phyloP scores from a whole-genome alignment of 2,329 filamentous ascomycete genomes.

The Claviceps cyperi region DNA sequence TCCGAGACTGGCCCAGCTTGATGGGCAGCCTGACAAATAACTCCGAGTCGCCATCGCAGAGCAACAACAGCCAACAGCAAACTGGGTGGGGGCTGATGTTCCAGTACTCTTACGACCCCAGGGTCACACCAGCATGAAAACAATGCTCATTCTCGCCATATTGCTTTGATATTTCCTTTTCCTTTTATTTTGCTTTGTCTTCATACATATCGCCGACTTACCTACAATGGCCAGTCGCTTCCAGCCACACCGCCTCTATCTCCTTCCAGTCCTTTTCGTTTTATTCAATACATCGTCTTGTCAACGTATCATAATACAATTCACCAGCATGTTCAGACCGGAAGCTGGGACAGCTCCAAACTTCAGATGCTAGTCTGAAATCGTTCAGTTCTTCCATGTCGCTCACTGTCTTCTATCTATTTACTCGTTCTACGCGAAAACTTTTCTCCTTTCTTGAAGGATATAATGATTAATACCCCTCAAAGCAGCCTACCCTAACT shows the following conservation, averaged over 20 bases:
- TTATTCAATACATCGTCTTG: not conserved
- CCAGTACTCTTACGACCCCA: slow-evolving; percentile 3
- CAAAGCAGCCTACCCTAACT: not conserved
- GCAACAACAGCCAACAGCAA: slow-evolving; percentile 2
- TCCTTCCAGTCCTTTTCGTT: not conserved
- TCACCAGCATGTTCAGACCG: not conserved
- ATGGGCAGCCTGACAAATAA: slow-evolving; percentile 21
- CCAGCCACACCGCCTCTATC: not conserved
- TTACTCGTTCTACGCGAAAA: not conserved
- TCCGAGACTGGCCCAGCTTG: slow-evolving; percentile 28
- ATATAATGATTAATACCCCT: slow-evolving; percentile 1
- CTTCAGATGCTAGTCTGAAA: not conserved
- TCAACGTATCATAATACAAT: not conserved
- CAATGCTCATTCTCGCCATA: not conserved
- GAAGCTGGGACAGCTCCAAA: not conserved
- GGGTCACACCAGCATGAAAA: slow-evolving; percentile 2
- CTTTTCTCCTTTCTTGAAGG: not conserved
- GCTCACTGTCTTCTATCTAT: not conserved
- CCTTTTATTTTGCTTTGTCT: not conserved
- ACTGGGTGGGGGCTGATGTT: slow-evolving; percentile 3
- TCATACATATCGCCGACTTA: not conserved
- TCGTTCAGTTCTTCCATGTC: not conserved
- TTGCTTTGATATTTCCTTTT: not conserved
- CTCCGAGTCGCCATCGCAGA: slow-evolving; percentile 13
- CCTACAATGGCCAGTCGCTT: not conserved